Evolutionary conservation across 805 yeast genomes (phyloP), one percentile per base, ranked within the genome.

Genomic region (Cyberlindnera samutprakarnensis): DNA sequence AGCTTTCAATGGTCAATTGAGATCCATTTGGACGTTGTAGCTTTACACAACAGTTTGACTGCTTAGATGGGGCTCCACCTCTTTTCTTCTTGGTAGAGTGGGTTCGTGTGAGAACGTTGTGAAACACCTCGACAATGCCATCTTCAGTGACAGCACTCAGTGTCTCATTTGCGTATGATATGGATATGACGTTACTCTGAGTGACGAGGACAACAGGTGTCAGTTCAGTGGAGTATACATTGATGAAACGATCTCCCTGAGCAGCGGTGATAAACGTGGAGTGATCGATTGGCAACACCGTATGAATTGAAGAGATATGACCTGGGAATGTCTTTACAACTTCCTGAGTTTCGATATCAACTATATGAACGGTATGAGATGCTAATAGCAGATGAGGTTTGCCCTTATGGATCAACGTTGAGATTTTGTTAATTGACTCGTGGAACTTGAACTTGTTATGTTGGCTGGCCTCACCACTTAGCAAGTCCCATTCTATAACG

Each of bases 241-340:
- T 85, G 43, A 87, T 67, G 53, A 84, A 86, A 44, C 96, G 70
- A 54, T 88, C 97, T 38, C 78, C 78, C 22, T 63, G 62, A 2
- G 96, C 94, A 31, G 80, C 70, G 2, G 92, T 78, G 26, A 83
- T 54, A 44, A 86, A 74, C 3, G 35, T 28, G 28, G 59, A 61
- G 15, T 54, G 27, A 9, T 12, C 16, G 14, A 66, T 49, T 6
- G 68, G 57, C 23, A 67, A 35, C 9, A 78, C 56, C 10, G 73
- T 56, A 44, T 64, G 66, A 25, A 85, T 68, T 4, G 86, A 78
- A 14, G 82, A 69, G 19, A 83, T 72, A 51, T 85, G 94, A 18
- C 90, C 94, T 2, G 94, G 86, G 50, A 72, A 75, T 2, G 76
- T 66, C 43, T 62, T 64, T 13, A 68, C 55, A 2, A 74, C 56